Percentiles rank a stretch among this genome's conserved stretches.
Conservation (phyloP, 495 filamentous ascomycete species). For the Penicillium subrubescens region DNA sequence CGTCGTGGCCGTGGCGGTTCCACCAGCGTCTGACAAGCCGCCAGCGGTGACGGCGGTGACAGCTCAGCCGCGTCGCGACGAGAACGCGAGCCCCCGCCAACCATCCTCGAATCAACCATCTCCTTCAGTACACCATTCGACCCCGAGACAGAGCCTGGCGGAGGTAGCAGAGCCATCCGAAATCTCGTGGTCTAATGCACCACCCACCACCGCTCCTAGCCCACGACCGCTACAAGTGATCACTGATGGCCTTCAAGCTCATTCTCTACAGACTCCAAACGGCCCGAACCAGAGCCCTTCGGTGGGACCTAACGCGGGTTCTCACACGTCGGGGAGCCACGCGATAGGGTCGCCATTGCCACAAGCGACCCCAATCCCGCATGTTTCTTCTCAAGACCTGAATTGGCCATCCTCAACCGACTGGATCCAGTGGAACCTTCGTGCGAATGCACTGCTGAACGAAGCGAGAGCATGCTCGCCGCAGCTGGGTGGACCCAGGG, state of each 20-base stretch:
- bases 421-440: conserved; percentile 16
- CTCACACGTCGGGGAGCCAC: background rate
- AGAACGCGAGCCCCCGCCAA: background rate
- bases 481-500: conserved; percentile 38
- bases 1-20: background rate
- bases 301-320: background rate
- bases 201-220: background rate
- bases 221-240: background rate
- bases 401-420: background rate
- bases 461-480: background rate
- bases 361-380: background rate
- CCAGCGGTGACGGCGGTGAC: background rate
- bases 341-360: background rate
- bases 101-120: background rate
- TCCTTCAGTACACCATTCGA: background rate
- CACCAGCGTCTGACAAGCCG: background rate
- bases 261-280: background rate
- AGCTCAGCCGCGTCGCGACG: background rate
- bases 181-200: background rate
- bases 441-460: conserved; percentile 10
- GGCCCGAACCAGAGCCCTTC: background rate
- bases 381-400: background rate
- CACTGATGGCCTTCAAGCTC: background rate
- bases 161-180: background rate
- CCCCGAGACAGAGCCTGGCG: background rate